Conservation (phyloP, 345 rosid species). For the Melastoma malabathricum region DNA sequence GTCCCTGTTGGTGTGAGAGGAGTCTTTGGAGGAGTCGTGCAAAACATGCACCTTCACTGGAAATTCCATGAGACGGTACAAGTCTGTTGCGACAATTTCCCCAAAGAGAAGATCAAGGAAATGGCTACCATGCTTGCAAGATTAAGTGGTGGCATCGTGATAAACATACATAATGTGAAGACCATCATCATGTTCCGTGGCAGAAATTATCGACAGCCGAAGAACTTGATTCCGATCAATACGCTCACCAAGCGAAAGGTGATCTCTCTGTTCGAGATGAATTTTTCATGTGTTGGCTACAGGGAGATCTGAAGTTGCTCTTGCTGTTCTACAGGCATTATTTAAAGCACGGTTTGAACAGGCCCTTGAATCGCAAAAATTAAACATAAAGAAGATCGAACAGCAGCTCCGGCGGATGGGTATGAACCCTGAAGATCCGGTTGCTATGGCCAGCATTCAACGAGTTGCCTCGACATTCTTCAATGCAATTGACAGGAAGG, state of each 20-base stretch:
- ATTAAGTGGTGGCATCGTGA: constrained; percentile 81
- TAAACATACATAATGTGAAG: constrained; percentile 75
- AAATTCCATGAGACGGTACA: constrained; percentile 98
- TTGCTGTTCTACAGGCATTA: constrained; percentile 52
- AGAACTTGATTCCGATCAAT: constrained; percentile 80
- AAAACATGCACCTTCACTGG: constrained; percentile 98
- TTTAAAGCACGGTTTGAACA: constrained; percentile 97
- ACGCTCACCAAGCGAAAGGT: constrained; percentile 97
- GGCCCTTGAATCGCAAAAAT: constrained; percentile 98
- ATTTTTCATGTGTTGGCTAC: neutral
- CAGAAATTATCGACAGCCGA: constrained; percentile 94
- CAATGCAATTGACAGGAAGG: constrained; percentile 84
- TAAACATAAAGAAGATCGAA: constrained; percentile 83
- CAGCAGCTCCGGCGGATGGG: constrained; percentile 83
- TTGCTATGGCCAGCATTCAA: constrained; percentile 95
- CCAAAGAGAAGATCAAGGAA: constrained; percentile 86
- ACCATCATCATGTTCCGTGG: constrained; percentile 96
- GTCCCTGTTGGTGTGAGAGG: constrained; percentile 98
- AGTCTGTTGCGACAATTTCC: constrained; percentile 89
- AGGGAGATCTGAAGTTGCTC: constrained; percentile 2
- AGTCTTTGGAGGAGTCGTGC: constrained; percentile 96
- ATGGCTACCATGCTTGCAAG: constrained; percentile 90
- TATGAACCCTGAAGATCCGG: constrained; percentile 95
- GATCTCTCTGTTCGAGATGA: neutral
- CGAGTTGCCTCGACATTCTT: constrained; percentile 97